Evolutionary conservation across 495 filamentous ascomycete species (phyloP).

Genomic region (Aspergillus olivimuriae): DNA sequence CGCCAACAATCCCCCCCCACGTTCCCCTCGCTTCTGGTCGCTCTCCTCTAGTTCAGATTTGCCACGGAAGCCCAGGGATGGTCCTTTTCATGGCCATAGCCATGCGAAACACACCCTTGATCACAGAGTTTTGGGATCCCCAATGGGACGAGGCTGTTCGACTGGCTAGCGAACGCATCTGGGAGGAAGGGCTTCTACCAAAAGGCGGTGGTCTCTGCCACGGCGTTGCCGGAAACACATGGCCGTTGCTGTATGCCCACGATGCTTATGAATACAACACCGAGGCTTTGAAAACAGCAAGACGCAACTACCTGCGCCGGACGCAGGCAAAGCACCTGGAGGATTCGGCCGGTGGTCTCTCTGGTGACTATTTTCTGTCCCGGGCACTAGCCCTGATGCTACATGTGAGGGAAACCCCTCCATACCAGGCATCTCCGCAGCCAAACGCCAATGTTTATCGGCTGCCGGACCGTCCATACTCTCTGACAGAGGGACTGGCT

Average conservation of each 20-base stretch:
- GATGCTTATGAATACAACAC: conserved; percentile 27
- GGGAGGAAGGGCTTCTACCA: conserved; percentile 42
- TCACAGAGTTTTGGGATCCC: conserved; percentile 28
- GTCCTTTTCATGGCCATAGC: conserved; percentile 31
- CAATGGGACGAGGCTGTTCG: conserved; percentile 36
- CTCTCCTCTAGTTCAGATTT: conserved; percentile 39
- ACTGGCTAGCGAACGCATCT: conserved; percentile 32
- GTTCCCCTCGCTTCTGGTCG: conserved; percentile 9
- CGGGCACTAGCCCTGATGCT: conserved; percentile 35
- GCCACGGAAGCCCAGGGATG: conserved; percentile 39
- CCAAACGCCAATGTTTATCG: conserved; percentile 28
- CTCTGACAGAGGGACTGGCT: conserved; percentile 39
- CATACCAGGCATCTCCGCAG: conserved; percentile 22
- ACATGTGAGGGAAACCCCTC: conserved; percentile 34
- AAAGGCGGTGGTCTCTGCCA: conserved; percentile 45
- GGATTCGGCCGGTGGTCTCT: conserved; percentile 12
- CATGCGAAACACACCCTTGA: conserved; percentile 20
- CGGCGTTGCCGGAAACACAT: conserved; percentile 41
- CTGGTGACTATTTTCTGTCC: conserved; percentile 37
- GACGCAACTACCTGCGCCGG: conserved; percentile 16
- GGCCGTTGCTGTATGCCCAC: conserved; percentile 32
- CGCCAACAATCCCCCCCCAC: conserved; percentile 17
- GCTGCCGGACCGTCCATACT: conserved; percentile 39
- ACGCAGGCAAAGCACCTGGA: conserved; percentile 2
- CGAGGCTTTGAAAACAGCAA: conserved; percentile 15